Percentiles rank a stretch among this genome's conserved stretches.
These are phyloP conservation scores for Blastocystis sp. DNA, from an alignment of 352 stramenopile genomes.

Conservation along the genomic window DNA sequence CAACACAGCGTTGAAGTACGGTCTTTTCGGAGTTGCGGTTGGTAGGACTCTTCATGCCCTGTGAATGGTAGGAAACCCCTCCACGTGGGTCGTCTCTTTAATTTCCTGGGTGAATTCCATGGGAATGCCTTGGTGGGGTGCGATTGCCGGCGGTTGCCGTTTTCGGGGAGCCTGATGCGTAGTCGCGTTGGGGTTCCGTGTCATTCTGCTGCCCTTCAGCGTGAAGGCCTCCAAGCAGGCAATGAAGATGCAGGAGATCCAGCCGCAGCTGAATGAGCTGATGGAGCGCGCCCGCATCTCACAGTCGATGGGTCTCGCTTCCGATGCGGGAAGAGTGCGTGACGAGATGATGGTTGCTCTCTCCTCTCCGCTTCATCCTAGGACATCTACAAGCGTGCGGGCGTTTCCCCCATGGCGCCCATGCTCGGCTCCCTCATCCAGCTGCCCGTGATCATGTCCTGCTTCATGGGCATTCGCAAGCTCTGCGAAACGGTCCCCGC, in stretches of 20 bases:
- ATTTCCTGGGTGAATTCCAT: constrained; percentile 58
- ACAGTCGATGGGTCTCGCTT: constrained; percentile 52
- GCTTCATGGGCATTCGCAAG: constrained; percentile 63
- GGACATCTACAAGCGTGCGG: constrained; percentile 53
- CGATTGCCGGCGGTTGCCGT: constrained; percentile 20
- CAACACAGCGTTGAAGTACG: constrained; percentile 61
- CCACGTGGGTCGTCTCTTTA: constrained; percentile 51
- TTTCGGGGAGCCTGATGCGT: neutral
- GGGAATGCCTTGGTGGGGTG: constrained; percentile 60
- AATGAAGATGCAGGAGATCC: constrained; percentile 58
- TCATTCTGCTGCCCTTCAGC: constrained; percentile 50
- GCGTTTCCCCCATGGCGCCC: constrained; percentile 54
- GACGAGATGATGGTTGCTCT: constrained; percentile 41
- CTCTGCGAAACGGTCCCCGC: constrained; percentile 63
- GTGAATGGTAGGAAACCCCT: constrained; percentile 17
- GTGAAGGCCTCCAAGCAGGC: constrained; percentile 36
- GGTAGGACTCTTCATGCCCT: neutral
- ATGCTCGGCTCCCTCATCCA: constrained; percentile 52
- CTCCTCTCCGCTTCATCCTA: neutral
- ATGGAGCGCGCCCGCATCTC: constrained; percentile 50
- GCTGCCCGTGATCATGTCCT: constrained; percentile 60
- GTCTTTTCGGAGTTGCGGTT: constrained; percentile 53
- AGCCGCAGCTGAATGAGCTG: constrained; percentile 65
- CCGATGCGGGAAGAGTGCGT: constrained; percentile 23
- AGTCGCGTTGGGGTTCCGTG: constrained; percentile 54